Evolutionary conservation across 345 rosid species (phyloP), one percentile per base, ranked within the genome.

Genomic region (Ailanthus altissimus): DNA sequence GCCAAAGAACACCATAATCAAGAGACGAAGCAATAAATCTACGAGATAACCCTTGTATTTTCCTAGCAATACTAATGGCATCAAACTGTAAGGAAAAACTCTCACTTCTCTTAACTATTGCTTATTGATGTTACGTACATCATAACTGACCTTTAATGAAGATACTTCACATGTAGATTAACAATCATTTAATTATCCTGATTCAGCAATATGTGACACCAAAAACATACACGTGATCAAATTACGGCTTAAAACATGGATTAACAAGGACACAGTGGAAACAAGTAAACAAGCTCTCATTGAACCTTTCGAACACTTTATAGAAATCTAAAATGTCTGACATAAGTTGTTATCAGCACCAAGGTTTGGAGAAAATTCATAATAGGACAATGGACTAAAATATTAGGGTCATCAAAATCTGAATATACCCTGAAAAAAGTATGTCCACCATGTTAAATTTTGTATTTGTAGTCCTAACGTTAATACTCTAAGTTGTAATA

Each of bases 381-480:
- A 32, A 12, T 42, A 54, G 6, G 38, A 51, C 65, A 58, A 53
- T 21, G 38, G 40, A 42, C 38, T 40, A 58, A 60, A 43, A 49
- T 46, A 28, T 45, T 45, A 59, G 43, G 23, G 54, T 28, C 40
- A 40, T 28, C 65, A 18, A 49, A 63, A 79, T n/a, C 8, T 40
- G 60, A 47, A 70, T 25, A 73, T 47, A 0, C 36, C 67, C 8
- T 23, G 23, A 68, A 20, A 23, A 25, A 20, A n/a, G 49, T 50
- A 25, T 25, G 32, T 15, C 36, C 14, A 57, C 23, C 20, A 47
- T 25, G 49, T 50, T 68, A 28, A 26, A 36, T 18, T 25, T 71
- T n/a, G 53, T 63, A 32, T 50, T 51, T 75, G 13, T 11, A 72
- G 73, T 61, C n/a, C 23, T 75, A 46, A n/a, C 26, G 6, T n/a